Evolutionary conservation across 805 yeast species (phyloP), one percentile per base, ranked within the genome.

Genomic region (Kuraishia hungarica): DNA sequence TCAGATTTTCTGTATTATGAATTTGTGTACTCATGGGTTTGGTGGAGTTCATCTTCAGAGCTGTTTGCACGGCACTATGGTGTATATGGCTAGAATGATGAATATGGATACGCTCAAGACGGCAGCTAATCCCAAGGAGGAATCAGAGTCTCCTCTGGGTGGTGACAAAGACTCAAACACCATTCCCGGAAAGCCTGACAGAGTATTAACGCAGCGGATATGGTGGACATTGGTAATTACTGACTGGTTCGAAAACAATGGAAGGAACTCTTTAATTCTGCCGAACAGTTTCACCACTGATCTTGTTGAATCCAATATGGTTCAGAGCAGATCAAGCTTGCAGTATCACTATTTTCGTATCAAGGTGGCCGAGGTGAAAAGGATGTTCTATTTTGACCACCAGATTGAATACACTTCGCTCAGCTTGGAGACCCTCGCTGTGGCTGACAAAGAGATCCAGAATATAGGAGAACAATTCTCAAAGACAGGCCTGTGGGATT

Each of bases 241-340:
- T 35, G 75, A 71, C 56, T 71, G 74, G 74, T 61, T 61, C 43
- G 72, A 71, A 48, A 64, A 62, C 35, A 58, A 59, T 29, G 63
- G 62, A 35, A 54, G 70, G 15, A 60, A 60, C 51, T 58, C 64
- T 0, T 39, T 67, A 24, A 61, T 70, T 3, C 53, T 59, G 2
- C 26, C 56, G 1, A 55, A 55, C 11, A 58, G 61, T 19, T 69
- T 64, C 52, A 51, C 63, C 1, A 65, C 67, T 4, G 63, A 66
- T 2, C 10, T 56, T 26, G 72, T 72, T 3, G 52, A 58, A 2
- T 55, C 60, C 54, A 35, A 35, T 35, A 35, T 35, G n/a, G 43
- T 17, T 3, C n/a, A 35, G 15, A 35, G n/a, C 11, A 13, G 17
- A 35, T 13, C 43, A 35, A 3, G 3, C 3, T 35, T 35, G 43